A percentile compares a stretch with the other conserved stretches of the same genome.
phyloP scores from a whole-genome alignment of 1,139 yeast genomes.

The Suhomyces chickasaworum region DNA sequence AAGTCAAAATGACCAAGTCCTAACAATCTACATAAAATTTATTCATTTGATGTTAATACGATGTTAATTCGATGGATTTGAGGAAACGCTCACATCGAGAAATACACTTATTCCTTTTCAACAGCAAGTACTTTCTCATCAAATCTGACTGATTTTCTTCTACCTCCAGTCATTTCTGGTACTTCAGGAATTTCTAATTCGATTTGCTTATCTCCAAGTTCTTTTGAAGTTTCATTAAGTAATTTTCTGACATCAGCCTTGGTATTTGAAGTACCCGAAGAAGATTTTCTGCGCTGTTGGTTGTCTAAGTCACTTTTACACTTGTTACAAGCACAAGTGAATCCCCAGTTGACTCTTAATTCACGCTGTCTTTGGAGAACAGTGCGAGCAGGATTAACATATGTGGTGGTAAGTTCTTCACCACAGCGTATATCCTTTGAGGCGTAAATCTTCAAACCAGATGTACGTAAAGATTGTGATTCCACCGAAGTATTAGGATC shows the following conservation, averaged over 20 bases:
- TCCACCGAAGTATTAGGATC: slow-evolving; percentile 67
- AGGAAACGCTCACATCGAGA: too few relatives aligned
- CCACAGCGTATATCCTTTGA: slow-evolving; percentile 58
- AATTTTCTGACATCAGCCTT: slow-evolving; percentile 50
- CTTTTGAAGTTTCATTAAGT: slow-evolving; percentile 38
- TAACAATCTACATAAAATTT: too few relatives aligned
- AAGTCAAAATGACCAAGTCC: too few relatives aligned
- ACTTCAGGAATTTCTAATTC: slow-evolving; percentile 49
- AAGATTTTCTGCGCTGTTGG: slow-evolving; percentile 39
- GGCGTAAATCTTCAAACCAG: slow-evolving; percentile 62
- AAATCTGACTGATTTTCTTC: slow-evolving; percentile 75
- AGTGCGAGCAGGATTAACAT: slow-evolving; percentile 68
- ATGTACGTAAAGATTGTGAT: slow-evolving; percentile 44
- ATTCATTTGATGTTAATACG: too few relatives aligned
- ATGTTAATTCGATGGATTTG: too few relatives aligned
- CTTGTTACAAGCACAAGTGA: slow-evolving; percentile 66
- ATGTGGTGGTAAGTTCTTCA: slow-evolving; percentile 70
- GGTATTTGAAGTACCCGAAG: slow-evolving; percentile 23
- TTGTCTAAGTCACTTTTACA: slow-evolving; percentile 59
- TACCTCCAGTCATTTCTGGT: slow-evolving; percentile 32
- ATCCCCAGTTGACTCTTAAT: slow-evolving; percentile 81
- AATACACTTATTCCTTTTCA: slow-evolving; percentile 7
- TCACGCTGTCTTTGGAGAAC: slow-evolving; percentile 66
- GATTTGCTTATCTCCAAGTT: slow-evolving; percentile 44
- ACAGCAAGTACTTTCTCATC: slow-evolving; percentile 62